Evolutionary conservation across 768 basidiomycete species (phyloP).

Genomic region (Tylopilus subfusipes): DNA sequence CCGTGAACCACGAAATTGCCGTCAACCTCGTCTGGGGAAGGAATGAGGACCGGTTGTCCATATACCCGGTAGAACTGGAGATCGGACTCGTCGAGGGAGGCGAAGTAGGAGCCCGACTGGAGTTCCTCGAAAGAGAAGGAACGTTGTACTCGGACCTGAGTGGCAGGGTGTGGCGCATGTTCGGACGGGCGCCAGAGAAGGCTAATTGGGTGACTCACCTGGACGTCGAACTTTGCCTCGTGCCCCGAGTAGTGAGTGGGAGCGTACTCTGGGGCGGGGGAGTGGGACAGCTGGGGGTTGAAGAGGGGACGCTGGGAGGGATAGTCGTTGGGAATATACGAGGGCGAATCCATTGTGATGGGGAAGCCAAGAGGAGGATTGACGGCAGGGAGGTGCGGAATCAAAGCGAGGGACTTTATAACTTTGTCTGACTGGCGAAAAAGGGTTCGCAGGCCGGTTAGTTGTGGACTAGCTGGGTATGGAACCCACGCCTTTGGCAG

Average conservation of each 20-base stretch:
- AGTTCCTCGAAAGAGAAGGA: slow-evolving; percentile 34
- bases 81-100: slow-evolving; percentile 31
- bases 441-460: slow-evolving; percentile 22
- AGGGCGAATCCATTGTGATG: slow-evolving; percentile 13
- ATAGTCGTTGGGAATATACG: neutral
- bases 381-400: slow-evolving; percentile 21
- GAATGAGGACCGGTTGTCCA: slow-evolving; percentile 33
- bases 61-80: slow-evolving; percentile 32
- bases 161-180: neutral
- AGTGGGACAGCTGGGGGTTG: neutral
- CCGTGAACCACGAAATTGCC: slow-evolving; percentile 15
- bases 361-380: slow-evolving; percentile 12
- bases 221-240: slow-evolving; percentile 24
- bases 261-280: slow-evolving; percentile 5
- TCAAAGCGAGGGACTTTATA: slow-evolving; percentile 27
- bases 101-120: slow-evolving; percentile 32
- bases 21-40: slow-evolving; percentile 20
- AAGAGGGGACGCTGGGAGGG: neutral
- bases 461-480: slow-evolving; percentile 25
- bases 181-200: neutral
- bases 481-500: slow-evolving; percentile 32
- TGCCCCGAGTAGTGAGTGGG: slow-evolving; percentile 4
- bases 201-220: slow-evolving; percentile 3
- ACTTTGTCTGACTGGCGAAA: slow-evolving; percentile 26
- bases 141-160: slow-evolving; percentile 29